These are phyloP conservation scores for Dipteronia dyeriana DNA, from an alignment of 345 rosid species.

Conservation along the genomic window DNA sequence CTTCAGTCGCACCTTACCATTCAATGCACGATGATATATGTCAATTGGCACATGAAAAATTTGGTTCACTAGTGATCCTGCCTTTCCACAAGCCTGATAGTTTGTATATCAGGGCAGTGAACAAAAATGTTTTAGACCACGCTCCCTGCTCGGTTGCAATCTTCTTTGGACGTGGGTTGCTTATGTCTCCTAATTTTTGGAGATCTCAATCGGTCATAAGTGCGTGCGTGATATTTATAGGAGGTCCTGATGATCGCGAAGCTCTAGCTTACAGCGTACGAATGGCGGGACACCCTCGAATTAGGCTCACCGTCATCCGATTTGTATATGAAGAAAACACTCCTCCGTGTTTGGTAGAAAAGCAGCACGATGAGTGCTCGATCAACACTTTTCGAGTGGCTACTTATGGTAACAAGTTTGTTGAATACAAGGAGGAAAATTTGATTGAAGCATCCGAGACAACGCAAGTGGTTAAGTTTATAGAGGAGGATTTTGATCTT, in stretches of 20 bases:
- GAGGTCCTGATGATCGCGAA: conserved; percentile 54
- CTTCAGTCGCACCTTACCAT: conserved; percentile 33
- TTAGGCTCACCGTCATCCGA: conserved; percentile 32
- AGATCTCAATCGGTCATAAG: background rate
- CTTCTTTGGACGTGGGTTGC: conserved; percentile 28
- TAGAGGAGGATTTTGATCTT: background rate
- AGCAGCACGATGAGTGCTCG: background rate
- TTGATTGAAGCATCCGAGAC: background rate
- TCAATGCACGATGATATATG: conserved; percentile 54
- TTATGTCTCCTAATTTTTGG: background rate
- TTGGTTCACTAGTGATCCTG: conserved; percentile 34
- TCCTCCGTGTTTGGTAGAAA: background rate
- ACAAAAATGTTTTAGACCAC: conserved; percentile 27
- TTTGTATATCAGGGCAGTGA: conserved; percentile 21
- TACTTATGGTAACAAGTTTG: background rate
- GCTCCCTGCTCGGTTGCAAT: conserved; percentile 43
- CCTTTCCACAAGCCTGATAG: conserved; percentile 24
- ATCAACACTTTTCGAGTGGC: background rate
- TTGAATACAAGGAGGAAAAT: background rate
- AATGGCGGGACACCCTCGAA: conserved; percentile 31
- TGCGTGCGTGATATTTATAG: conserved; percentile 36
- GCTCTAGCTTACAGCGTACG: conserved; percentile 41
- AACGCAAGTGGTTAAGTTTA: background rate
- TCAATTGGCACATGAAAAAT: conserved; percentile 31
- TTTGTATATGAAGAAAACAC: background rate